These are phyloP conservation scores for Suillus occidentalis DNA, from an alignment of 768 basidiomycete species.

Conservation along the genomic window DNA sequence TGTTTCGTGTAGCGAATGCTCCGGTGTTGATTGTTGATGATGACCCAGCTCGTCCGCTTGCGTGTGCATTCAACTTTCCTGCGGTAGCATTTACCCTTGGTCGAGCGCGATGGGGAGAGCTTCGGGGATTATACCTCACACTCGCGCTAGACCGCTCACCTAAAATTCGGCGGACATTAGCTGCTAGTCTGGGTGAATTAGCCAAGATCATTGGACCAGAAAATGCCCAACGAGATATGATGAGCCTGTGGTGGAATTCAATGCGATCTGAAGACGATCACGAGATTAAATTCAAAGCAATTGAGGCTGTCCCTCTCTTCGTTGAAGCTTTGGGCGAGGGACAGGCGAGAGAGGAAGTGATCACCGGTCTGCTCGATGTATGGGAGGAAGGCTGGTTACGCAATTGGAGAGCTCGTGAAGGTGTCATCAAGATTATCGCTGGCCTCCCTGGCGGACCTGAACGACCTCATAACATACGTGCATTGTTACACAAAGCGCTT, in stretches of 20 bases:
- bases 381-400: constrained; percentile 61
- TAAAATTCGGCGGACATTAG: constrained; percentile 76
- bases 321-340: constrained; percentile 48
- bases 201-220: constrained; percentile 81
- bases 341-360: constrained; percentile 45
- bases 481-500: constrained; percentile 60
- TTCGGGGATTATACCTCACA: constrained; percentile 66
- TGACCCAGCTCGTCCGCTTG: constrained; percentile 71
- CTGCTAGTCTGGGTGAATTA: constrained; percentile 86
- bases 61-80: constrained; percentile 90
- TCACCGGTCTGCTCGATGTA: constrained; percentile 45
- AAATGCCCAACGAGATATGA: constrained; percentile 63
- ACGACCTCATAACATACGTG: constrained; percentile 46
- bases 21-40: constrained; percentile 49
- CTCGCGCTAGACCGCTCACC: constrained; percentile 59
- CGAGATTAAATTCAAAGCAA: constrained; percentile 69
- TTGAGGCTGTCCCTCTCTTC: constrained; percentile 65
- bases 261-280: constrained; percentile 55
- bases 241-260: constrained; percentile 68
- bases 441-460: constrained; percentile 47
- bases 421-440: constrained; percentile 55
- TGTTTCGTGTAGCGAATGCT: constrained; percentile 17
- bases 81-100: constrained; percentile 88
- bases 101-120: constrained; percentile 64
- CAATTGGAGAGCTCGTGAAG: constrained; percentile 82